A percentile compares a stretch with the other conserved stretches of the same genome.
Conservation (phyloP, 192 early-diverging fungal species). For the Geranomyces michiganensis region DNA sequence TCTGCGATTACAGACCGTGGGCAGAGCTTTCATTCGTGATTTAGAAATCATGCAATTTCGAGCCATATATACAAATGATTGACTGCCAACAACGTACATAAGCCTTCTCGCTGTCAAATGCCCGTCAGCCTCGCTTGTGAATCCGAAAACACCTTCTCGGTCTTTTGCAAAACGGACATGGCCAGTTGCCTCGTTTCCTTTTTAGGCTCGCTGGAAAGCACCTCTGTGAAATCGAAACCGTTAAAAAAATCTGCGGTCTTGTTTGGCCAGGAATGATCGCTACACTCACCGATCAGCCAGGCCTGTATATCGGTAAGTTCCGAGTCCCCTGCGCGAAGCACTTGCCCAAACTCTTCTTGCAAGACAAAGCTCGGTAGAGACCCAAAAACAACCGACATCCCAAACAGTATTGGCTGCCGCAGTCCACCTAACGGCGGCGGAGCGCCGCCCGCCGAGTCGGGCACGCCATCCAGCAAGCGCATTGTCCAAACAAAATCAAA, state of each 20-base stretch:
- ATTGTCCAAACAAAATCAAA: conserved; percentile 26
- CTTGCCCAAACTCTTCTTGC: conserved; percentile 14
- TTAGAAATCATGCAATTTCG: too few relatives aligned
- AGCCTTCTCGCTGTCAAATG: too few relatives aligned
- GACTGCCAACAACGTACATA: too few relatives aligned
- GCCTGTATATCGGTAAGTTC: conserved; percentile 7
- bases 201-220: conserved; percentile 10
- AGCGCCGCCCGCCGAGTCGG: not conserved
- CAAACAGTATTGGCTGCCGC: conserved; percentile 18
- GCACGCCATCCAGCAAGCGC: conserved; percentile 7
- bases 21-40: too few relatives aligned
- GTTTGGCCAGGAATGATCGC: not conserved
- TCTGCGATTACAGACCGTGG: too few relatives aligned
- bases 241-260: too few relatives aligned
- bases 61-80: too few relatives aligned
- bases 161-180: not conserved
- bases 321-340: not conserved
- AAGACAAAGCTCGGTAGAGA: conserved; percentile 4
- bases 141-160: not conserved
- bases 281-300: conserved; percentile 16
- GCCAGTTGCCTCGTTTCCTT: conserved; percentile 7
- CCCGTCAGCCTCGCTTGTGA: not conserved
- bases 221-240: not conserved
- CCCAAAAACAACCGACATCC: conserved; percentile 4
- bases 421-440: not conserved